These are phyloP conservation scores for Apophysomyces trapeziformis DNA, from an alignment of 371 early-diverging fungal genomes.

Conservation along the genomic window DNA sequence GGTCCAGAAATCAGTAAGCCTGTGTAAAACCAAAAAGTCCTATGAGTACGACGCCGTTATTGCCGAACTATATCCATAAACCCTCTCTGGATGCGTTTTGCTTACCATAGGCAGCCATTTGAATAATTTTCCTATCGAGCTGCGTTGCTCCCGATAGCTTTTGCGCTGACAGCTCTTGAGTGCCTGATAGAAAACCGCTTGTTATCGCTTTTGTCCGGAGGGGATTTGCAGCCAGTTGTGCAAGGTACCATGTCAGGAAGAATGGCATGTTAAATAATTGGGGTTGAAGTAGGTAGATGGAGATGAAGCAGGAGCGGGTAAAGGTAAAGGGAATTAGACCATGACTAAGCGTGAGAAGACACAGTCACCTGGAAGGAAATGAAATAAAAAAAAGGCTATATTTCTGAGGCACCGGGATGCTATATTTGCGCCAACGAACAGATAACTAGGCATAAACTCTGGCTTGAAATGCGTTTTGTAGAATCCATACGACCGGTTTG, in stretches of 20 bases:
- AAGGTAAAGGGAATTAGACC: conserved; percentile 8
- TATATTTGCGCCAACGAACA: too few relatives aligned
- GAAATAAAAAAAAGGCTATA: too few relatives aligned
- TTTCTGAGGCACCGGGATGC: too few relatives aligned
- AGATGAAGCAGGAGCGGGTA: not conserved
- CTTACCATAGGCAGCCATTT: conserved; percentile 84
- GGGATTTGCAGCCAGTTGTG: conserved; percentile 66
- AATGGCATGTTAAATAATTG: conserved; percentile 17
- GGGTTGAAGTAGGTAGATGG: not conserved
- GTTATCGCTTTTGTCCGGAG: conserved; percentile 84
- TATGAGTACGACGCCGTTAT: too few relatives aligned
- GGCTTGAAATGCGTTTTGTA: too few relatives aligned
- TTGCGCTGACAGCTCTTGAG: conserved; percentile 81
- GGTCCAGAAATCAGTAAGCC: conserved; percentile 73
- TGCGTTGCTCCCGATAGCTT: conserved; percentile 65
- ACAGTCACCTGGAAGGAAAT: too few relatives aligned
- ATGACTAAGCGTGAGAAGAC: too few relatives aligned
- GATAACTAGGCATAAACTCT: too few relatives aligned
- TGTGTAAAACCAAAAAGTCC: conserved; percentile 7
- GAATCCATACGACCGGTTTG: too few relatives aligned
- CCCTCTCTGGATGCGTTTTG: not conserved
- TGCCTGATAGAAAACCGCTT: conserved; percentile 71
- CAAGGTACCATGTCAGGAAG: conserved; percentile 67
- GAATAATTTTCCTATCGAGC: conserved; percentile 70
- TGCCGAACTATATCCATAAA: too few relatives aligned